Base-by-base conservation (phyloP, 2,329 filamentous ascomycete species). In the Penicillium brasilianum region DNA sequence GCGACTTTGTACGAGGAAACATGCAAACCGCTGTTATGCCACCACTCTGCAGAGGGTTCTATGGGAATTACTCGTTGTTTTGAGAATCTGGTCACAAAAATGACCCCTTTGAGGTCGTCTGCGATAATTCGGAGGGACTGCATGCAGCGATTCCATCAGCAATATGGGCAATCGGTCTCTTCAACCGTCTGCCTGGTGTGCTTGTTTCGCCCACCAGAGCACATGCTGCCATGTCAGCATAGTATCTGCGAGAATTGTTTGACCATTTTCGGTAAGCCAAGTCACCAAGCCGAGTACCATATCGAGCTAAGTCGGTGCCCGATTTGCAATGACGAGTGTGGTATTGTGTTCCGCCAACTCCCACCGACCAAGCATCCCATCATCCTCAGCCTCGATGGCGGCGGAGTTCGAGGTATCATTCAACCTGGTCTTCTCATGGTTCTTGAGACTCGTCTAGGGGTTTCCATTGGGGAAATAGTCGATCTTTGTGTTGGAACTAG, bases 341-440 rank as follows among this genome's bases (percentile, higher is more conserved):
- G 56, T 9, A n/a, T 60, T 5, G 53, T 43, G 1, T 44, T 66
- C 20, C 59, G 55, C 14, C 60, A 63, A 54, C 61, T 69, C 18
- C 65, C 64, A 8, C 67, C 65, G 6, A 69, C 64, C 4, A 69
- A 67, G 41, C n/a, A 53, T 9, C 59, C 65, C 1, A 25, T 62
- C 2, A 55, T 69, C 16, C 14, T 69, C 14, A 64, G 63, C 32
- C 43, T 69, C 4, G 65, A 69, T 51, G 65, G 67, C 13, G 65
- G 67, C 5, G 61, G 67, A 1, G 53, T 69, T 18, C 63, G 67
- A 7, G 65, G 65, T 4, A 43, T 69, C 13, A 41, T 67, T 10
- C 64, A 64, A 20, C 51, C 67, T 28, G 63, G 67, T 18, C 46
- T 69, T 4, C 57, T 69, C 7, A 54, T 28, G 6, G 60, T 39